Percentiles rank a stretch among this genome's conserved stretches.
Evolutionary conservation across 768 basidiomycete genomes (phyloP).

Genomic region (Lenzites betulinus): DNA sequence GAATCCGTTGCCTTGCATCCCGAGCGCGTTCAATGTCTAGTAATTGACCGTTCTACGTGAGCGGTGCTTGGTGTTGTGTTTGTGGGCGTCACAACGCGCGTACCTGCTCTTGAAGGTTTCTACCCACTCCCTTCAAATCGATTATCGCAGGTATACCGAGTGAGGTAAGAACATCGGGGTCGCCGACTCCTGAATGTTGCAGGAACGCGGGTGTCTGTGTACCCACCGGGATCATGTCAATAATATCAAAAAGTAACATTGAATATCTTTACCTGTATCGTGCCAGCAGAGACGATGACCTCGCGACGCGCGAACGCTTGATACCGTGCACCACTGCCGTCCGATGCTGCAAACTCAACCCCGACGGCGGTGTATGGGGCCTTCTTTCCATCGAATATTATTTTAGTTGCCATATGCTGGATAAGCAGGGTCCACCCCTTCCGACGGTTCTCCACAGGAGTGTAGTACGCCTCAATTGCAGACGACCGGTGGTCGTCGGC

Average conservation of each 20-base stretch:
- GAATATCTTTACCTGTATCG: constrained; percentile 32
- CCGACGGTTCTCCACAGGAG: constrained; percentile 49
- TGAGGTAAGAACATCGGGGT: constrained; percentile 43
- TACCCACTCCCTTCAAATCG: constrained; percentile 51
- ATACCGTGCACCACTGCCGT: constrained; percentile 34
- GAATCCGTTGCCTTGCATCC: constrained; percentile 6
- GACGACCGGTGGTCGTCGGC: constrained; percentile 56
- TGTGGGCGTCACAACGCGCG: no score
- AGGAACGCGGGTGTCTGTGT: constrained; percentile 42
- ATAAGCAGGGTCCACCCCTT: constrained; percentile 53
- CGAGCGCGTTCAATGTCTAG: constrained; percentile 11
- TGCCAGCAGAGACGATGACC: constrained; percentile 56
- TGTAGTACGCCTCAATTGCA: constrained; percentile 54
- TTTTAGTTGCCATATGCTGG: constrained; percentile 45
- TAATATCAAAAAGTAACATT: background rate
- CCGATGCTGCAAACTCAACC: constrained; percentile 47
- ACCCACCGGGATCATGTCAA: background rate
- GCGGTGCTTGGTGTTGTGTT: no score
- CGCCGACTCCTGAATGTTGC: constrained; percentile 60
- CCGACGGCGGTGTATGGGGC: constrained; percentile 46
- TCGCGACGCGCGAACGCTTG: constrained; percentile 47
- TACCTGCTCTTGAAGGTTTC: constrained; percentile 58
- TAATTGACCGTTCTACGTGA: no score
- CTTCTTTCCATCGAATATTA: constrained; percentile 36
- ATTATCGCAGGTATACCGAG: constrained; percentile 49